Evolutionary conservation across 441 rosid genomes (phyloP).

Genomic region (Euphorbia schlechtendalii): DNA sequence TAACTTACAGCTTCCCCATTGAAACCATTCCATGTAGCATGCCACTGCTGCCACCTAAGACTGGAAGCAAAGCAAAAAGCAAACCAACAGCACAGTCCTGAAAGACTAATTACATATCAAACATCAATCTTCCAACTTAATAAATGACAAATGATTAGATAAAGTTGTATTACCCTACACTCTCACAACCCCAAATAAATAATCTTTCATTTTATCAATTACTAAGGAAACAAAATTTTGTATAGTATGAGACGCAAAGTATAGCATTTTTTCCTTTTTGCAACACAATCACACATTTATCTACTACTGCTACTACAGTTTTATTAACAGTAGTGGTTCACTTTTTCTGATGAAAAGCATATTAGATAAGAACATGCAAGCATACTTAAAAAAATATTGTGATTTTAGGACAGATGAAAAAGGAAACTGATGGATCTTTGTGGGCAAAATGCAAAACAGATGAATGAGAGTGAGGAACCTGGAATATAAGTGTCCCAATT

Average conservation of each 20-base stretch:
- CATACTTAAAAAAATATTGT: neutral
- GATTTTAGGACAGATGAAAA: neutral
- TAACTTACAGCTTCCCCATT: constrained; percentile 91
- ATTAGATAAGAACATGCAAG: neutral
- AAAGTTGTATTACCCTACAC: constrained; percentile 7
- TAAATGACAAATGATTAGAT: constrained; percentile 11
- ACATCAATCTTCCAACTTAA: constrained; percentile 17
- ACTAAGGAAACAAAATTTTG: neutral
- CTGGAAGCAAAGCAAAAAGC: constrained; percentile 89
- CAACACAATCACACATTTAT: neutral
- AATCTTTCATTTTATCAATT: neutral
- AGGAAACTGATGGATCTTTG: neutral
- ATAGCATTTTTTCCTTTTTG: neutral
- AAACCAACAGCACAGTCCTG: constrained; percentile 97
- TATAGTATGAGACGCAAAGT: neutral
- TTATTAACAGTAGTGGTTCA: neutral
- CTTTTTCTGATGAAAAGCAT: neutral
- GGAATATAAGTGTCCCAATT: constrained; percentile 92
- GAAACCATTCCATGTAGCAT: constrained; percentile 72
- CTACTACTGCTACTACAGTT: neutral
- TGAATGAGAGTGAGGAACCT: constrained; percentile 38
- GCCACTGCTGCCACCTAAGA: constrained; percentile 93
- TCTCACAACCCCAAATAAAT: neutral
- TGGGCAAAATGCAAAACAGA: constrained; percentile 2
- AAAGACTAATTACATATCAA: constrained; percentile 20